Base-by-base conservation (phyloP, 1,139 yeast species). In the Pneumocystis canis region DNA sequence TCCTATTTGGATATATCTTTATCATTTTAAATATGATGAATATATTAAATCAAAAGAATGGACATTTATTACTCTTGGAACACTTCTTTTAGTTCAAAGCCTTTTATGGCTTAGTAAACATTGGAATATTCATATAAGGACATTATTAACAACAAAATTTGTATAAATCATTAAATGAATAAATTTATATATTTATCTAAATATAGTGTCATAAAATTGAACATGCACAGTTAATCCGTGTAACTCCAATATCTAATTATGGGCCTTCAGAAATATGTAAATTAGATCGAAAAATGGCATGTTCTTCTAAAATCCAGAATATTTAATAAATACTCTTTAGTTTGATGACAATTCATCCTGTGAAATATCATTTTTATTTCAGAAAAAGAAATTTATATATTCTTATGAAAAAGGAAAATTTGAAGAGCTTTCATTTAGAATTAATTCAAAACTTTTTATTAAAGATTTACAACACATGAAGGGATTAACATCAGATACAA, bases 21-120 rank as follows among this genome's bases (percentile, higher is more conserved):
- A 87, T 73, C 71, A 75, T 66, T 76, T 77, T 66, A 83, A 84
- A 65, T 92, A 92, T 74, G 97, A 92, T 65, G 78, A 76, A 63
- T 88, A 88, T 72, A 85, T 92, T 69, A 85, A 80, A 62, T 96
- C 96, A 40, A 76, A 80, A 62, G 89, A 85, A 75, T 79, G 83
- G 83, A 92, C 97, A 0, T 89, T 88, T 74, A 95, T 92, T 53
- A 90, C 83, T 70, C 77, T 89, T 59, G 86, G 95, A 65, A 74
- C 89, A 7, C 79, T 90, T 63, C 74, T 85, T 39, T 83, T 96
- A 6, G 66, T 86, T 64, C 94, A 92, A 72, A 77, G 84, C 65
- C 77, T 92, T 72, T 76, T 92, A 64, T 82, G 92, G 85, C 81
- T 92, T 73, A 82, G 89, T 83, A 97, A 98, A n/a, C 87, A 87